phyloP scores from a whole-genome alignment of 2,329 filamentous ascomycete genomes.

The Colletotrichum truncatum region DNA sequence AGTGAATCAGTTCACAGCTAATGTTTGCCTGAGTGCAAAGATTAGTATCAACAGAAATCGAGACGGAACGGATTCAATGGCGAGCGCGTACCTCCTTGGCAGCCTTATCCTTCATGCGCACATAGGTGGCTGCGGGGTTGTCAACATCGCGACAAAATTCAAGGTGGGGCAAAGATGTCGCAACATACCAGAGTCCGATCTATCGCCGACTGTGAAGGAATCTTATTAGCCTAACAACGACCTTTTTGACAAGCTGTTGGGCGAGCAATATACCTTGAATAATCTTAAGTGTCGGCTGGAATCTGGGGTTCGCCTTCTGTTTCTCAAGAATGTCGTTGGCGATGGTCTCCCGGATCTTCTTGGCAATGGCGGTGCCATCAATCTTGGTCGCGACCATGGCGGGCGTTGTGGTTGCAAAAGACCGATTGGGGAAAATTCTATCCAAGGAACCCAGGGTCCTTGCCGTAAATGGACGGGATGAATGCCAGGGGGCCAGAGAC shows the following conservation, averaged over 20 bases:
- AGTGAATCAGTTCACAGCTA: conserved; percentile 84
- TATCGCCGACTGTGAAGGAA: conserved; percentile 76
- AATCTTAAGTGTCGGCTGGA: conserved; percentile 90
- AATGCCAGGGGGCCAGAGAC: conserved; percentile 17
- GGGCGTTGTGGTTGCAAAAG: conserved; percentile 59
- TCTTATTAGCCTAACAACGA: conserved; percentile 15
- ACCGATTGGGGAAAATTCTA: conserved; percentile 4
- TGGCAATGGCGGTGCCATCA: conserved; percentile 95
- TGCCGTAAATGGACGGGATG: conserved; percentile 10
- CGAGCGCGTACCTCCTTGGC: conserved; percentile 76
- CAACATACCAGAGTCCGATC: conserved; percentile 86
- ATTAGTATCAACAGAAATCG: not conserved
- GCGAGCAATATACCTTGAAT: conserved; percentile 77
- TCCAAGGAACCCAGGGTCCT: conserved; percentile 13
- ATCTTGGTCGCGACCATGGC: conserved; percentile 90
- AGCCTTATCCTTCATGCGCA: conserved; percentile 99
- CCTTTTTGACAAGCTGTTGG: not conserved
- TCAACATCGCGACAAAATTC: conserved; percentile 41
- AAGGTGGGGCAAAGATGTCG: conserved; percentile 30
- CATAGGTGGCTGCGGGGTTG: conserved; percentile 80
- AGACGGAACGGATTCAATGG: not conserved
- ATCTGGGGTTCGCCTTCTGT: conserved; percentile 85
- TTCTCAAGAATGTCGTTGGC: conserved; percentile 82
- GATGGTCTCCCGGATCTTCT: conserved; percentile 85
- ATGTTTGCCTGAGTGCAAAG: conserved; percentile 79